These are phyloP conservation scores for Hemileccinum impolitum DNA, from an alignment of 768 basidiomycete species.

Conservation along the genomic window DNA sequence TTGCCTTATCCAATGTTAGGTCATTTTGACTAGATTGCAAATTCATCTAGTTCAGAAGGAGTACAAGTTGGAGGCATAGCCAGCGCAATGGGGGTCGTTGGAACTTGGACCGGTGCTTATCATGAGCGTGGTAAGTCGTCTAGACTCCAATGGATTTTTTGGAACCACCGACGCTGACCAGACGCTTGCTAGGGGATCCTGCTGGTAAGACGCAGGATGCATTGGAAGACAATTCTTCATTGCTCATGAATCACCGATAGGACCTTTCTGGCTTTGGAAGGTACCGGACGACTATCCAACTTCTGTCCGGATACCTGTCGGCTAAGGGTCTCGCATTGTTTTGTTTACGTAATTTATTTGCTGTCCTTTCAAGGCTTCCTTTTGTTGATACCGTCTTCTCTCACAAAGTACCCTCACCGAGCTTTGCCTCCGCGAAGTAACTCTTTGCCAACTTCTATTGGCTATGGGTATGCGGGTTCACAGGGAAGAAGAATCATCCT, in stretches of 20 bases:
- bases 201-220: constrained; percentile 44
- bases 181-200: constrained; percentile 50
- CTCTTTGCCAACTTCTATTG: constrained; percentile 46
- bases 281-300: constrained; percentile 38
- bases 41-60: constrained; percentile 52
- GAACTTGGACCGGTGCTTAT: constrained; percentile 62
- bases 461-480: constrained; percentile 52
- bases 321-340: neutral
- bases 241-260: constrained; percentile 29
- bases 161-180: neutral
- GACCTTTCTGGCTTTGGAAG: constrained; percentile 75
- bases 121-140: constrained; percentile 49
- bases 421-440: constrained; percentile 43
- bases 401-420: constrained; percentile 19
- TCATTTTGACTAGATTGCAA: neutral
- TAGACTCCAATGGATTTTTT: neutral
- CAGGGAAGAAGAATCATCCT: constrained; percentile 38
- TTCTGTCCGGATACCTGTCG: constrained; percentile 25
- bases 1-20: neutral
- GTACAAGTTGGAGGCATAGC: constrained; percentile 63
- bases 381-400: neutral
- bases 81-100: constrained; percentile 64
- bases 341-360: constrained; percentile 12
- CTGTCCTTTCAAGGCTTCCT: too few species aligned
- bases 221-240: neutral